Base-by-base conservation (phyloP, 2,329 filamentous ascomycete species). In the Colletotrichum higginsianum region DNA sequence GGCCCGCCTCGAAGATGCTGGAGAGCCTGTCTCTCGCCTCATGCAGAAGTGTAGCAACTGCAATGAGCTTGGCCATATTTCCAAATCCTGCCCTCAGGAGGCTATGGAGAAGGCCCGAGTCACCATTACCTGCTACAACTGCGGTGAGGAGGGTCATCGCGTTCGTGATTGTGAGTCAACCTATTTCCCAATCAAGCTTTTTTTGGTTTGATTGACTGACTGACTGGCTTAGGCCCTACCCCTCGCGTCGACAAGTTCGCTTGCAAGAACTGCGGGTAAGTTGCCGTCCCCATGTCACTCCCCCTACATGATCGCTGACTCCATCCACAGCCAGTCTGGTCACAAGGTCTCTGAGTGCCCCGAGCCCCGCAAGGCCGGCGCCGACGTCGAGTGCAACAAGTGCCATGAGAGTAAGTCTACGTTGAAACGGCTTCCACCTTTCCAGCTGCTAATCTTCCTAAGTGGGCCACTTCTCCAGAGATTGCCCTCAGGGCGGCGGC, bases 231-330 rank as follows among this genome's bases (percentile, higher is more conserved):
- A 90, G 89, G 90, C 76, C 86, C 88, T 4, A 80, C 84, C n/a
- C 88, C 89, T 30, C 89, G 92, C 61, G 81, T 89, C 40, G 89
- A 92, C 82, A 90, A 85, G 67, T 91, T 87, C 74, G 90, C 89
- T 9, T 93, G 92, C 86, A 89, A 87, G 78, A 93, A 93, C 78
- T 93, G 91, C 83, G 88, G 87, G 84, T 86, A 75, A 71, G 80
- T 79, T 26, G 1, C n/a, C 18, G 6, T 4, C 44, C 2, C 8
- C 1, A 1, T 49, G 26, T 38, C 15, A 6, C 15, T 23, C 30
- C 23, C 18, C 12, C 35, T 62, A 42, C 21, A 12, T 26, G 30
- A 26, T 67, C 11, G 70, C 65, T 75, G 52, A 58, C 55, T 71
- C 74, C 44, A 0, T 11, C 38, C 13, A 66, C 57, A 85, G 86